phyloP scores from a whole-genome alignment of 805 yeast genomes.

The Wickerhamiella kurtzmanii region DNA sequence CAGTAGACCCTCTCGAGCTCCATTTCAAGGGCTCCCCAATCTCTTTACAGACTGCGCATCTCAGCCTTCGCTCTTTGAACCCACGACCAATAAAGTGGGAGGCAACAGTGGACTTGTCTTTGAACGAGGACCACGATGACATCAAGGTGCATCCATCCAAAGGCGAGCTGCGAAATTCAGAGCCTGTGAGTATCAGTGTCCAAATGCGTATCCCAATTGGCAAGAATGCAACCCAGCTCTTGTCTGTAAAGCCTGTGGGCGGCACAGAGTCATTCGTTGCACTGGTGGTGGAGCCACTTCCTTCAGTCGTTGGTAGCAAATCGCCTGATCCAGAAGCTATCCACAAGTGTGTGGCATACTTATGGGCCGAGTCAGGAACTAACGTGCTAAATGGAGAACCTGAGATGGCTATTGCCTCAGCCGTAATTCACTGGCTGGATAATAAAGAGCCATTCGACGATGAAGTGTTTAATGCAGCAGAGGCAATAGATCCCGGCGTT shows the following conservation, averaged over 20 bases:
- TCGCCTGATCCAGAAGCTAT: conserved; percentile 26
- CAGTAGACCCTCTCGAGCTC: conserved; percentile 28
- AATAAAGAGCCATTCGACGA: conserved; percentile 22
- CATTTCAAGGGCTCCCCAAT: conserved; percentile 21
- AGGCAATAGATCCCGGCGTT: conserved; percentile 21
- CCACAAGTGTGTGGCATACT: conserved; percentile 25
- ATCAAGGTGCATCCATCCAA: background rate
- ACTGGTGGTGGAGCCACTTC: conserved; percentile 17
- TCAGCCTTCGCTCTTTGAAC: conserved; percentile 2
- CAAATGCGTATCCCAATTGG: conserved; percentile 1
- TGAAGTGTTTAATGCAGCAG: conserved; percentile 21
- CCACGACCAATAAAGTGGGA: background rate
- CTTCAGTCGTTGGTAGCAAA: conserved; percentile 6
- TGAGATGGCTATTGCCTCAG: conserved; percentile 15
- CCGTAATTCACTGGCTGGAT: conserved; percentile 27
- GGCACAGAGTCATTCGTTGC: conserved; percentile 25
- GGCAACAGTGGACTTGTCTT: background rate
- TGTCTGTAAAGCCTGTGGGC: conserved; percentile 7
- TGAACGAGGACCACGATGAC: background rate
- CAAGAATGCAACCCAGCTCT: background rate
- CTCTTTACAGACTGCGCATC: background rate
- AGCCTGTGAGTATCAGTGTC: conserved; percentile 12
- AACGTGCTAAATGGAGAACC: conserved; percentile 17
- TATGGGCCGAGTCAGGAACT: conserved; percentile 18
- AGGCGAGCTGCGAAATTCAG: conserved; percentile 1